Conservation (phyloP, 2,329 filamentous ascomycete genomes). For the Sporothrix inflata region DNA sequence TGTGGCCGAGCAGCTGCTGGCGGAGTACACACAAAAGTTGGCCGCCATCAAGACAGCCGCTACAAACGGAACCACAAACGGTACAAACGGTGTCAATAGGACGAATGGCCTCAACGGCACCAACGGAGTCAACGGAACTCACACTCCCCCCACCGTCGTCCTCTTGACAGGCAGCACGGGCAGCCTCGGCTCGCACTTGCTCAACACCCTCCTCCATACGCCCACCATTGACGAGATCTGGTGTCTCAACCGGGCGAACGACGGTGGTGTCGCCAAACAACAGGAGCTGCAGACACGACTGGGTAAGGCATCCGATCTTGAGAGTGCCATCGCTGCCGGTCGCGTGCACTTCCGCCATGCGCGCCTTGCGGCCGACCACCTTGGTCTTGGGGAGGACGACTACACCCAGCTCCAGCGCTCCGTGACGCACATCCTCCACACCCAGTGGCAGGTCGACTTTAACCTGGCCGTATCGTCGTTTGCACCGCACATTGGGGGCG, state of each 20-base stretch:
- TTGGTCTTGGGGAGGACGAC: not conserved
- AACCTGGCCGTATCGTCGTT: constrained; percentile 20
- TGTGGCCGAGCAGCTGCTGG: not conserved
- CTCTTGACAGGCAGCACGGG: constrained; percentile 23
- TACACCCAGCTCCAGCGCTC: not conserved
- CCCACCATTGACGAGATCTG: not conserved
- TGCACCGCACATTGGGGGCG: not conserved
- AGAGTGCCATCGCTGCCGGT: not conserved
- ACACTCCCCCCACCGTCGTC: not conserved
- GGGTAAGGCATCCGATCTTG: not conserved
- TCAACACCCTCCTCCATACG: not conserved
- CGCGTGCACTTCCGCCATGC: constrained; percentile 10
- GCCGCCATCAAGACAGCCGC: not conserved
- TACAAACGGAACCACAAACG: not conserved
- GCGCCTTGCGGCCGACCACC: not conserved
- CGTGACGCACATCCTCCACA: constrained; percentile 19
- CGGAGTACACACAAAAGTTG: not conserved
- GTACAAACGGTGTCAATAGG: not conserved
- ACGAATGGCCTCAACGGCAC: not conserved
- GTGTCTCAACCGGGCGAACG: constrained; percentile 13
- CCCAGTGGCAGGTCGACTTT: constrained; percentile 25
- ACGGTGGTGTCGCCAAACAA: not conserved
- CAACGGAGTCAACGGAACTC: not conserved
- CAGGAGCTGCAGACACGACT: not conserved
- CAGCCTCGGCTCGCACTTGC: constrained; percentile 11